Conservation (phyloP, 2,329 filamentous ascomycete genomes). For the Penicillium sp. region DNA sequence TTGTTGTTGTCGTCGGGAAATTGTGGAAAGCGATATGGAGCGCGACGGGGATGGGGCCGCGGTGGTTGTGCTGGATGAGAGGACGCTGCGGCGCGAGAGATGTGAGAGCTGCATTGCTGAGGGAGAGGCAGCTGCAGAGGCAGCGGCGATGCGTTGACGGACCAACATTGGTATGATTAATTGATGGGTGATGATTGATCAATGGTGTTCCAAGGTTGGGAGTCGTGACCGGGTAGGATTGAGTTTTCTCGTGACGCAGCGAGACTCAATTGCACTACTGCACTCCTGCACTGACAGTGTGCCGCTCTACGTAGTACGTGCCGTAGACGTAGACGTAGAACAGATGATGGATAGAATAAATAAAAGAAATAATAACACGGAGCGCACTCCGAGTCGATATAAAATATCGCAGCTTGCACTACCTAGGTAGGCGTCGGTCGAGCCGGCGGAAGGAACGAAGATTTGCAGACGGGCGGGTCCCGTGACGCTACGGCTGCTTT, state of each 20-base stretch:
- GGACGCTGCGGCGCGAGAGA: neutral
- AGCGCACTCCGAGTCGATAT: neutral
- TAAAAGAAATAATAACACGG: neutral
- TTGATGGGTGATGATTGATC: neutral
- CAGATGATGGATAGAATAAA: neutral
- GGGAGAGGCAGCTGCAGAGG: neutral
- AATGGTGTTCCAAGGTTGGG: too few relatives aligned
- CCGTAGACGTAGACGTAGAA: too few relatives aligned
- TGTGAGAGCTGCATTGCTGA: neutral
- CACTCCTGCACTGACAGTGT: too few relatives aligned
- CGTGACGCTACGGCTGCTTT: conserved; percentile 1
- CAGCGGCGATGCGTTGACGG: conserved; percentile 9
- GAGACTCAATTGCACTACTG: too few relatives aligned
- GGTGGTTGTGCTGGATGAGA: neutral
- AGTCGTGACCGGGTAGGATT: neutral
- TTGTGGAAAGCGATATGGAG: neutral
- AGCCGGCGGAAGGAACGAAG: neutral
- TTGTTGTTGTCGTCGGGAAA: neutral
- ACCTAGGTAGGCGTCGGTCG: neutral
- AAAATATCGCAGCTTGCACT: neutral
- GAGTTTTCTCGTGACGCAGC: neutral
- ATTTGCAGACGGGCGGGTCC: neutral
- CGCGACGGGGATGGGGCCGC: conserved; percentile 1
- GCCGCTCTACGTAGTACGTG: too few relatives aligned
- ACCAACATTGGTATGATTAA: conserved; percentile 7